Percentiles rank a stretch among this genome's conserved stretches.
These are phyloP conservation scores for Thraustotheca clavata DNA, from an alignment of 352 stramenopile species.

Conservation along the genomic window DNA sequence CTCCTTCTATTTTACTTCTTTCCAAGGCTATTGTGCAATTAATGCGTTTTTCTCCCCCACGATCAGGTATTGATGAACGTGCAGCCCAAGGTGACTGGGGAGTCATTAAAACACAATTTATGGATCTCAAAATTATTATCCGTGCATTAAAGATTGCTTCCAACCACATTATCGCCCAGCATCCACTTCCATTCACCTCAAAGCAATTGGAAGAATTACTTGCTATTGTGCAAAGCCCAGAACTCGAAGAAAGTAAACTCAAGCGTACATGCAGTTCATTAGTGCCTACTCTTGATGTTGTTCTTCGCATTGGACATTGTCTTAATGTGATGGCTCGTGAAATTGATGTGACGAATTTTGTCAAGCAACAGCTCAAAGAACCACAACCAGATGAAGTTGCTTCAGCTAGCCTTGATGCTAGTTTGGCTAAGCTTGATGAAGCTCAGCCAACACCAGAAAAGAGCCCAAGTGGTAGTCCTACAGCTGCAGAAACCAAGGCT, in stretches of 20 bases:
- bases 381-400: not conserved
- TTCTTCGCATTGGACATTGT: not conserved
- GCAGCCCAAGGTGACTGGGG: conserved; percentile 8
- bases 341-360: conserved; percentile 1
- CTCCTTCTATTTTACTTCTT: conserved; percentile 4
- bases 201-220: conserved; percentile 5
- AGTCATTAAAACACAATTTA: conserved; percentile 17
- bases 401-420: not conserved
- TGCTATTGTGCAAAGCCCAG: not conserved
- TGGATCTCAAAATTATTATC: conserved; percentile 12
- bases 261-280: conserved; percentile 10
- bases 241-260: conserved; percentile 17
- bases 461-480: not conserved
- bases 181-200: conserved; percentile 1
- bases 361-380: not conserved
- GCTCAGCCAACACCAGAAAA: not conserved
- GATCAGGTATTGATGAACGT: not conserved
- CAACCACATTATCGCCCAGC: not conserved
- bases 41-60: conserved; percentile 11
- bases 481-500: not conserved
- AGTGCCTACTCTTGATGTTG: conserved; percentile 1
- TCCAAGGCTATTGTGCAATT: conserved; percentile 18
- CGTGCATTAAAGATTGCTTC: not conserved
- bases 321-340: conserved; percentile 6
- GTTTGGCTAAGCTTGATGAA: conserved; percentile 10